Conservation (phyloP, 108 stramenopile species). For the Nannochloropsis gaditana region DNA sequence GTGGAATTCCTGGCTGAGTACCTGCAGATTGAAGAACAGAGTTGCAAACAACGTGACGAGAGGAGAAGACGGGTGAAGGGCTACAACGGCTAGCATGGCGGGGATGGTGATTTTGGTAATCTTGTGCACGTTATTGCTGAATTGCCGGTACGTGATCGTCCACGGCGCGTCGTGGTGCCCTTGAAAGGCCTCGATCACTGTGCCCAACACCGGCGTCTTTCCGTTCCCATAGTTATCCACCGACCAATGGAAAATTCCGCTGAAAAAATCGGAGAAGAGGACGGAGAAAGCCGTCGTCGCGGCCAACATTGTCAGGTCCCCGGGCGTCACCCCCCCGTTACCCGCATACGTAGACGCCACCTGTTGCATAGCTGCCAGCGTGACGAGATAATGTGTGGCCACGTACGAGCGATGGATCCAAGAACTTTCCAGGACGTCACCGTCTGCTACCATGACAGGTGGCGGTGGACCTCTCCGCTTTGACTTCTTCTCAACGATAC, state of each 20-base stretch:
- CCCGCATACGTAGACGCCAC: background rate
- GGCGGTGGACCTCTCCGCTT: background rate
- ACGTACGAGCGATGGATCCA: background rate
- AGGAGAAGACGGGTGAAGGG: constrained; percentile 15
- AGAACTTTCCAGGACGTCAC: background rate
- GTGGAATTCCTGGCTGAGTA: constrained; percentile 75
- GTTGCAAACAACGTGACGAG: background rate
- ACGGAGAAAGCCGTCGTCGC: constrained; percentile 12
- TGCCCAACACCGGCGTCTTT: constrained; percentile 77
- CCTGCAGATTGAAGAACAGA: background rate
- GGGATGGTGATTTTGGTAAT: constrained; percentile 68
- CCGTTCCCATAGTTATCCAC: constrained; percentile 92
- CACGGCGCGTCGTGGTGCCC: constrained; percentile 86
- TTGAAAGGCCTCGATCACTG: constrained; percentile 87
- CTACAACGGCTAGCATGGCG: constrained; percentile 45
- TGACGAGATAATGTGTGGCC: background rate
- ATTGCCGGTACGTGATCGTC: constrained; percentile 84
- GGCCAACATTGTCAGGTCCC: constrained; percentile 16
- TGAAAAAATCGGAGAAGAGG: constrained; percentile 65
- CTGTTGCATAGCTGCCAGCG: background rate
- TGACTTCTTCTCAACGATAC: no score
- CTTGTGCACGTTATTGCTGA: constrained; percentile 87
- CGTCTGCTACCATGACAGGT: background rate
- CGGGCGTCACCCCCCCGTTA: background rate
- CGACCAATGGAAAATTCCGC: constrained; percentile 81